Evolutionary conservation across 345 rosid species (phyloP).

Genomic region (Sisymbrium irio): DNA sequence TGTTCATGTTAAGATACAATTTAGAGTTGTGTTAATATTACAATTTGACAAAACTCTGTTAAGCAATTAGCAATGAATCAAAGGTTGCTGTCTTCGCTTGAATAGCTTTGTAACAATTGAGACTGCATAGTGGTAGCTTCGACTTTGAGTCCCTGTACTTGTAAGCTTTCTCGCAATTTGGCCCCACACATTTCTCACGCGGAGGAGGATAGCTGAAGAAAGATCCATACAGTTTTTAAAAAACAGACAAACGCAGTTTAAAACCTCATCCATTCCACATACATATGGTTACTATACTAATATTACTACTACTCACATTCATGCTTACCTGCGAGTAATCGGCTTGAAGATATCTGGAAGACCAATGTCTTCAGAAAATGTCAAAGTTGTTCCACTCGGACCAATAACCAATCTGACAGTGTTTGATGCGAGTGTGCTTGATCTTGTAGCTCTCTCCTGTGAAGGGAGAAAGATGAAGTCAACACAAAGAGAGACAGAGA

Average conservation of each 20-base stretch:
- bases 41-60: background rate
- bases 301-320: background rate
- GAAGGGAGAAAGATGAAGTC: background rate
- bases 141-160: conserved; percentile 75
- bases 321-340: conserved; percentile 45
- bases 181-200: conserved; percentile 71
- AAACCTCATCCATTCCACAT: background rate
- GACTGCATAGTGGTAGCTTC: conserved; percentile 77
- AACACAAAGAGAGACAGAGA: background rate
- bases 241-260: background rate
- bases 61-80: conserved; percentile 25
- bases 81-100: conserved; percentile 40
- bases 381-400: conserved; percentile 57
- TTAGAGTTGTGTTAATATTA: background rate
- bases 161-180: conserved; percentile 63
- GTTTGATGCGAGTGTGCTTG: conserved; percentile 47
- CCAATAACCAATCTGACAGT: conserved; percentile 60
- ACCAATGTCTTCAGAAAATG: conserved; percentile 68
- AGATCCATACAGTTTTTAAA: background rate
- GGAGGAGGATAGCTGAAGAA: conserved; percentile 68
- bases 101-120: conserved; percentile 65
- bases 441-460: conserved; percentile 52
- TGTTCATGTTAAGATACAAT: background rate
- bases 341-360: conserved; percentile 63
- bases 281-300: background rate